phyloP scores from a whole-genome alignment of 2,329 filamentous ascomycete genomes.

The Colletotrichum musae region DNA sequence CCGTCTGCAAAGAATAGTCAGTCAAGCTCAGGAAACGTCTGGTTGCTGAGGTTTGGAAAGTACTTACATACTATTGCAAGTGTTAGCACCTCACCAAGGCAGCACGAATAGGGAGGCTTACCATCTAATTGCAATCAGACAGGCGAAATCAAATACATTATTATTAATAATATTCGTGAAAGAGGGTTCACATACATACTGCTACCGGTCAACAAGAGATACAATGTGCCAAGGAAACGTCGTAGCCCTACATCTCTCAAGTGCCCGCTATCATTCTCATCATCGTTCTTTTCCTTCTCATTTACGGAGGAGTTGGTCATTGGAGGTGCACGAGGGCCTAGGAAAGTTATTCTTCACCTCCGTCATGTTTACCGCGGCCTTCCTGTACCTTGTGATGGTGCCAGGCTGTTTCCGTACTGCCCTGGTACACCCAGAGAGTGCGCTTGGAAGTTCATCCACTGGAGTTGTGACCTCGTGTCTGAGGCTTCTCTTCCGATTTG shows the following conservation, averaged over 20 bases:
- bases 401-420: neutral
- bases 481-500: too few relatives aligned
- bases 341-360: slow-evolving; percentile 26
- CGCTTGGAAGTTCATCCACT: too few relatives aligned
- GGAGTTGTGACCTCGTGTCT: too few relatives aligned
- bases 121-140: too few relatives aligned
- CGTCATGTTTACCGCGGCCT: neutral
- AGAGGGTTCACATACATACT: slow-evolving; percentile 5
- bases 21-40: too few relatives aligned
- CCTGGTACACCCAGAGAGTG: too few relatives aligned
- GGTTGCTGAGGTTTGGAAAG: too few relatives aligned
- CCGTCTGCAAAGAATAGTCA: too few relatives aligned
- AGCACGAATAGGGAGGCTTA: too few relatives aligned
- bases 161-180: neutral
- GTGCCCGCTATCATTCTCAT: neutral
- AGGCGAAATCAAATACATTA: too few relatives aligned
- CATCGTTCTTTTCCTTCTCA: accelerated
- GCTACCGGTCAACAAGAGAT: neutral
- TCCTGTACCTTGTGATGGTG: neutral
- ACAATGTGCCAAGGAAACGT: neutral
- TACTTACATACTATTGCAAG: too few relatives aligned
- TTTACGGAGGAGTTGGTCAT: neutral
- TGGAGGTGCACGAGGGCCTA: slow-evolving; percentile 11
- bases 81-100: too few relatives aligned
- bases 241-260: neutral